Base-by-base conservation (phyloP, 78 protist species). In the Chrysochromulina parva region DNA sequence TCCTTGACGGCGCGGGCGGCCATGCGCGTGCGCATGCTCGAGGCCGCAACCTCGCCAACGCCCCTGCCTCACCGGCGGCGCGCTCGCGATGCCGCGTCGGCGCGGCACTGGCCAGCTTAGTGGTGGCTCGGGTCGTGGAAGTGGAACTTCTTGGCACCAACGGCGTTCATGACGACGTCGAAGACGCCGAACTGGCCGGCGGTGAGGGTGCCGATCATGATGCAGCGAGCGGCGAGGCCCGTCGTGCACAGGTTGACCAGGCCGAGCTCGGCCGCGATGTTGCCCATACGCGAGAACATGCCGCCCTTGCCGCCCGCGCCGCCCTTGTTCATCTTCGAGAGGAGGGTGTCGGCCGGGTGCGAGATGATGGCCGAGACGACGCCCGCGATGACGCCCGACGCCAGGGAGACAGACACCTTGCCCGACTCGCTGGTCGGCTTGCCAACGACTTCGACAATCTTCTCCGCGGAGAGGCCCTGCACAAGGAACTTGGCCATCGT, bases 401-500 rank as follows among this genome's bases (percentile, higher is more conserved):
- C 62, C 22, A 92, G 81, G 13, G 94, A 88, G 47, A 92, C 88
- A 3, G 22, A 0, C 28, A 92, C 17, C 73, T 88, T 86, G 50
- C 53, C 22, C 26, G 57, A 53, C 55, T 74, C 48, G 57, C 28
- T 17, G 26, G 48, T 48, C 28, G 54, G 1, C 55, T 6, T 3
- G 82, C 57, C 14, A 11, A 48, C 55, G 55, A 26, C 38, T 1
- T 28, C 7, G 22, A 38, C 24, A 71, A 92, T 88, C 28, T 0
- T 0, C 90, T 91, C 93, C 0, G 90, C 93, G 17, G 88, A 76
- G 4, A 0, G 2, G 19, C 93, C 93, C 91, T 92, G 94, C 57
- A 92, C 94, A 13, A 88, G 89, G 88, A 92, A 92, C 94, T 92
- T 92, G 69, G 91, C 91, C 94, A 92, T 92, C 52, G 94, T 92